Evolutionary conservation across 306 rosid genomes (phyloP), one percentile per base, ranked within the genome.

Genomic region (Adenanthera pavonina): DNA sequence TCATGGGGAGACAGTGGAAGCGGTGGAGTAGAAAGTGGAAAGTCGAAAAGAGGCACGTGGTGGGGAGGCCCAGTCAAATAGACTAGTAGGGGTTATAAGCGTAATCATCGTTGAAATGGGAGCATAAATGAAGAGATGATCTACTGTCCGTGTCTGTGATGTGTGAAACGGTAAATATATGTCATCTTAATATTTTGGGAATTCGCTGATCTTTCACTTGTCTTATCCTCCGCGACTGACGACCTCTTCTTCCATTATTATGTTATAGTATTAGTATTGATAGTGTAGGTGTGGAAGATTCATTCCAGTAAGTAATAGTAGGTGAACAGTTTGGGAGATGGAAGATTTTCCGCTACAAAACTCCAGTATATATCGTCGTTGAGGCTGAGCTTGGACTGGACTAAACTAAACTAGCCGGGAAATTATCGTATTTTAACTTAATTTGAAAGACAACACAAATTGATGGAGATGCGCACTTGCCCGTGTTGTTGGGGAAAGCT

Each of bases 191-290:
- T 51, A 47, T 70, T 46, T 25, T 20, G 75, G 57, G 75, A 19
- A 70, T 46, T 70, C 20, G 57, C 75, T 12, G 75, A 70, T 70
- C 75, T 30, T 47, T 25, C 8, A 6, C 17, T 54, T 38, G 65
- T 53, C 35, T 69, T 46, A 20, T 19, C 6, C 74, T 44, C 15
- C 7, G 5, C 48, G 7, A 38, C 30, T 25, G 0, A 25, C 0
- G 30, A 25, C 30, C 30, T 25, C 30, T 25, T 25, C 30, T 1
- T 41, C 5, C 7, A 4, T 41, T 41, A 25, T 25, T 25, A 25
- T 25, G 1, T 25, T 25, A 25, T 25, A 25, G 30, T 25, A 25
- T 25, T 25, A 25, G 30, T 25, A 25, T 25, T 25, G 1, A 25
- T 25, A 25, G 30, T 25, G 30, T 25, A 0, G 30, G 30, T 25